A percentile compares a stretch with the other conserved stretches of the same genome.
Evolutionary conservation across 2,329 filamentous ascomycete species (phyloP).

Genomic region (Calonectria ilicicola): DNA sequence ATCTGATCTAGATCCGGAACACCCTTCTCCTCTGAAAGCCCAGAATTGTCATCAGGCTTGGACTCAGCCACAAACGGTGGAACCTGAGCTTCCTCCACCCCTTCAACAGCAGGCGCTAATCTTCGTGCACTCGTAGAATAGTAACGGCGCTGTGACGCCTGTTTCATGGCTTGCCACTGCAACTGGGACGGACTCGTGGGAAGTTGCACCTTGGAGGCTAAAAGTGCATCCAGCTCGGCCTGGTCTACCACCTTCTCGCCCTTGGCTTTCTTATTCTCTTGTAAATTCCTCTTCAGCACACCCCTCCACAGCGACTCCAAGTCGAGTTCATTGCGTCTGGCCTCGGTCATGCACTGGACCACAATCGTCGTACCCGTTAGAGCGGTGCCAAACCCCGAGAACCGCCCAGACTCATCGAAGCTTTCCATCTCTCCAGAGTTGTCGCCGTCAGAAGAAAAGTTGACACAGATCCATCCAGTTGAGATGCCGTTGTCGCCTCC

Average conservation of each 20-base stretch:
- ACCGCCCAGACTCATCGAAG: conserved; percentile 63
- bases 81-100: neutral
- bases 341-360: conserved; percentile 69
- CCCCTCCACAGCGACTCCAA: conserved; percentile 65
- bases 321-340: conserved; percentile 63
- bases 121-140: conserved; percentile 49
- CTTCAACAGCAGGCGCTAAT: conserved; percentile 24
- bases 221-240: conserved; percentile 44
- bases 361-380: conserved; percentile 64
- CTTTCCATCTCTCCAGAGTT: conserved; percentile 58
- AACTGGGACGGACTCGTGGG: conserved; percentile 44
- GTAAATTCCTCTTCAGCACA: conserved; percentile 51
- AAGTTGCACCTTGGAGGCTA: conserved; percentile 49
- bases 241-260: conserved; percentile 39
- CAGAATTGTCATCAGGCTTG: neutral
- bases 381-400: conserved; percentile 81
- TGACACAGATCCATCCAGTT: conserved; percentile 97
- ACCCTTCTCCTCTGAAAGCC: neutral
- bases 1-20: conserved; percentile 35
- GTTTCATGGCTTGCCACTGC: conserved; percentile 51
- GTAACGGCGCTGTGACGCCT: conserved; percentile 48
- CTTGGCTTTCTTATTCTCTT: conserved; percentile 45
- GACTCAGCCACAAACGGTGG: neutral
- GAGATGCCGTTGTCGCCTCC: conserved; percentile 85
- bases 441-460: conserved; percentile 78